Conservation (phyloP, 73 alveolate genomes). For the Paramecium tetraurelia region DNA sequence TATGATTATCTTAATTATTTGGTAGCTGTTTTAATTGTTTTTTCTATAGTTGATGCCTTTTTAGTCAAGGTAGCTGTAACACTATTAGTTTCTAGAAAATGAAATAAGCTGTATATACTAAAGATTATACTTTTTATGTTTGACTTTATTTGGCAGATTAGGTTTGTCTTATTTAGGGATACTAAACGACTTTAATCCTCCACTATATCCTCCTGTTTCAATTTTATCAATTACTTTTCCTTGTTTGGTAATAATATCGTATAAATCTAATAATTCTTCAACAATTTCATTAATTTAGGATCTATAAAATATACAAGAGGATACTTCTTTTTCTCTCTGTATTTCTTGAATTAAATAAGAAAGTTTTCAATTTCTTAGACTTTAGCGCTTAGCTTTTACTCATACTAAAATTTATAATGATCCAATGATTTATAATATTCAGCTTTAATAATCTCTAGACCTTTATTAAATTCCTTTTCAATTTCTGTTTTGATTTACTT, state of each 20-base stretch:
- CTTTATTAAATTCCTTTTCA: slow-evolving; percentile 39
- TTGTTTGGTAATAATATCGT: background rate
- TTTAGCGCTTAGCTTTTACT: background rate
- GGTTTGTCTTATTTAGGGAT: slow-evolving; percentile 47
- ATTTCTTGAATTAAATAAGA: slow-evolving; percentile 27
- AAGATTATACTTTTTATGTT: background rate
- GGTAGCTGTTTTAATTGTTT: slow-evolving; percentile 15
- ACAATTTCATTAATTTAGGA: background rate
- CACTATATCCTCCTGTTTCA: slow-evolving; percentile 6
- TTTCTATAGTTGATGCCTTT: background rate
- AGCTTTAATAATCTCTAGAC: background rate
- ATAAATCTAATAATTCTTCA: slow-evolving; percentile 38
- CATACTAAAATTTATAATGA: slow-evolving; percentile 28
- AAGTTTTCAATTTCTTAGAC: slow-evolving; percentile 49
- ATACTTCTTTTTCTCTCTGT: slow-evolving; percentile 55
- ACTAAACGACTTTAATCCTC: slow-evolving; percentile 37
- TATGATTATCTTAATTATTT: background rate
- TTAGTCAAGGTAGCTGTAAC: background rate
- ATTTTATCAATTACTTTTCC: slow-evolving; percentile 25
- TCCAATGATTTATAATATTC: slow-evolving; percentile 17
- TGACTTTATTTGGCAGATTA: background rate
- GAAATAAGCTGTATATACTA: background rate
- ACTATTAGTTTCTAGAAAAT: slow-evolving; percentile 5
- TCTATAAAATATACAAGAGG: background rate
- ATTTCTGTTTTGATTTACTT: slow-evolving; percentile 11